Base-by-base conservation (phyloP, 495 filamentous ascomycete species). In the Penicillium crystallinum region DNA sequence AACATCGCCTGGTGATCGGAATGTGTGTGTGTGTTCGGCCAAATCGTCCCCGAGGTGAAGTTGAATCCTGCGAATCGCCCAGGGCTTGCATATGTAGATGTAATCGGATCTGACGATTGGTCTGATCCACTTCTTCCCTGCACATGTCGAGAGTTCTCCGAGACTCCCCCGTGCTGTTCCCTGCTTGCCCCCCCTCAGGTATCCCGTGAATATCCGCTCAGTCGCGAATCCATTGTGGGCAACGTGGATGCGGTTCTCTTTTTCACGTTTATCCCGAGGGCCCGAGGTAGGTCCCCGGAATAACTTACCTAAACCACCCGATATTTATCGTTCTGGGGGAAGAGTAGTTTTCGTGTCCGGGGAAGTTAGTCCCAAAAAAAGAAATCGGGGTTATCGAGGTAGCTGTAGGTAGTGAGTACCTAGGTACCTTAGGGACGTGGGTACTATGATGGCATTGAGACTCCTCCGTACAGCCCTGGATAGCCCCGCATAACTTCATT, bases 71-170 rank as follows among this genome's bases (percentile, higher is more conserved):
- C n/a, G n/a, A n/a, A n/a, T n/a, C n/a, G 23, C 23, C 3, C 3
- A 27, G 23, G 23, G 23, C 23, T 27, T 27, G 23, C 23, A 27
- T 27, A 3, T 31, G 29, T 31, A 31, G 10, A 3, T 48, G 29
- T 21, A 15, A 34, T 56, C 22, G 45, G 36, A 46, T 42, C 40
- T 45, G 22, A 49, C 35, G 30, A 49, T 53, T 49, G 53, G 49
- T 22, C 35, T 23, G 23, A 42, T 44, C 39, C 33, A 36, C 41
- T 31, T 39, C 12, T 18, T 18, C 10, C n/a, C 17, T 52, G 39
- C 49, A 37, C 38, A 42, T 33, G 30, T 53, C 54, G 61, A 64
- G 53, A 58, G 61, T 64, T 64, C 58, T 58, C 61, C 61, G 61
- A 64, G 49, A 58, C 52, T 64, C 44, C 52, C 55, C 61, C 61